A percentile compares a stretch with the other conserved stretches of the same genome.
Evolutionary conservation across 1,284 basidiomycete genomes (phyloP).

Genomic region (Neolentinus lepideus): DNA sequence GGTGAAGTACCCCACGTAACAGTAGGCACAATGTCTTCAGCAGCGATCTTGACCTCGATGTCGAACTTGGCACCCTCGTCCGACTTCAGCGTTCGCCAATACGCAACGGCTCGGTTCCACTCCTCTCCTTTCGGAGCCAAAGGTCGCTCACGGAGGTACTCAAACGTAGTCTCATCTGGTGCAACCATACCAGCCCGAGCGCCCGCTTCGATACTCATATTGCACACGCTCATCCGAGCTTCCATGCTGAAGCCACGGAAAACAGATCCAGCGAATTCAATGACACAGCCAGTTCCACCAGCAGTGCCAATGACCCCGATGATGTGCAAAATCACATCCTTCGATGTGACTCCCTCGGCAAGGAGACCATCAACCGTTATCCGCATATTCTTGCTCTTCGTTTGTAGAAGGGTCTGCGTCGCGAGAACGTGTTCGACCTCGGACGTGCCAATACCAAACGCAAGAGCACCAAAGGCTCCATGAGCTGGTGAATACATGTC

Average conservation of each 20-base stretch:
- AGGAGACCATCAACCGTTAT: slow-evolving; percentile 87
- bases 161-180: slow-evolving; percentile 88
- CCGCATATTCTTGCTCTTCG: slow-evolving; percentile 94
- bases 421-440: slow-evolving; percentile 97
- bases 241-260: slow-evolving; percentile 94
- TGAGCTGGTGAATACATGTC: slow-evolving; percentile 50
- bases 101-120: slow-evolving; percentile 86
- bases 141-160: slow-evolving; percentile 82
- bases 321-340: slow-evolving; percentile 93
- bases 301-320: slow-evolving; percentile 94
- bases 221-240: slow-evolving; percentile 94
- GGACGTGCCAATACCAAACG: slow-evolving; percentile 95
- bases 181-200: slow-evolving; percentile 95
- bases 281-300: slow-evolving; percentile 88
- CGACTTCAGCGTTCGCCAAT: slow-evolving; percentile 83
- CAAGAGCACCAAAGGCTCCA: slow-evolving; percentile 93
- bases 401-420: slow-evolving; percentile 89
- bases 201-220: slow-evolving; percentile 97
- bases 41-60: slow-evolving; percentile 79
- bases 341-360: slow-evolving; percentile 84
- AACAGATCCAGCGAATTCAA: slow-evolving; percentile 90
- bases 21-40: slow-evolving; percentile 88
- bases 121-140: slow-evolving; percentile 82
- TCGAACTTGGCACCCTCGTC: slow-evolving; percentile 92
- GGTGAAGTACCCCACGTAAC: slow-evolving; percentile 97